These are phyloP conservation scores for Oldenlandia corymbosa DNA, from an alignment of 257 asterid genomes.

Conservation along the genomic window DNA sequence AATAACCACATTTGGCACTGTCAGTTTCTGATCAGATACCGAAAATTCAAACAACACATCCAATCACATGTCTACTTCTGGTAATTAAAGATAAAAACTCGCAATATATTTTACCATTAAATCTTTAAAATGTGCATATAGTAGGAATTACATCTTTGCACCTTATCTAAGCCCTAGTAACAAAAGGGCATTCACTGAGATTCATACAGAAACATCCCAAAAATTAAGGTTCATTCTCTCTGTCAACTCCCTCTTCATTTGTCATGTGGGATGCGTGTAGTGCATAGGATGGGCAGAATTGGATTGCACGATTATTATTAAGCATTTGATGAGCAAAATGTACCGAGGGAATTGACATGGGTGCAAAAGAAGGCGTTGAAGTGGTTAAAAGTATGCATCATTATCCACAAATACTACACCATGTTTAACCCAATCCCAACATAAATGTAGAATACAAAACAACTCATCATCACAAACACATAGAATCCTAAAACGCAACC, in stretches of 20 bases:
- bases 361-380: neutral
- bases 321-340: neutral
- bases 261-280: neutral
- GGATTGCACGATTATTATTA: neutral
- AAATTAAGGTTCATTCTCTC: no score
- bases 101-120: neutral
- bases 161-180: neutral
- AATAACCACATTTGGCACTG: neutral
- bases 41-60: neutral
- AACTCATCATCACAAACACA: neutral
- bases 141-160: neutral
- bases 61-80: no score
- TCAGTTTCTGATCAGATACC: neutral
- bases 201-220: no score
- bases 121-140: neutral
- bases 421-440: neutral
- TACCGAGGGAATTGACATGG: neutral
- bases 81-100: no score
- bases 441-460: neutral
- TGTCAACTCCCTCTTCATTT: no score
- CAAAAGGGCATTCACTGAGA: no score
- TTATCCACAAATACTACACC: neutral
- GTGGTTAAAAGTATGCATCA: neutral
- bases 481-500: neutral
- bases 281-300: neutral